A percentile compares a stretch with the other conserved stretches of the same genome.
Conservation (phyloP, 352 stramenopile species). For the Phytophthora meadii region DNA sequence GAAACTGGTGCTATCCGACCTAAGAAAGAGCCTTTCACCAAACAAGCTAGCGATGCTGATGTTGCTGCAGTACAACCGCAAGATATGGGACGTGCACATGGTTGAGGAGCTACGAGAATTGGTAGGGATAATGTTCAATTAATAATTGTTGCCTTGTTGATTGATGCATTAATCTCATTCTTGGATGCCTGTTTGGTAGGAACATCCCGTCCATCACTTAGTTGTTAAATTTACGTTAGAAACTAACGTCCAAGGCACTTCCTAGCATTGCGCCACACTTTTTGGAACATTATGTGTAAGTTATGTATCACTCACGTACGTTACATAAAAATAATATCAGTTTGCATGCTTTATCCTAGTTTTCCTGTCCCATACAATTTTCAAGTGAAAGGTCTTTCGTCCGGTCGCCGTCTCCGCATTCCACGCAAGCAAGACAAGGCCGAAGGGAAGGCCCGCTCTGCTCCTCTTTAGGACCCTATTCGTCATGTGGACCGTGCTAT, state of each 20-base stretch:
- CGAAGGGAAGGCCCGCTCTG: conserved; percentile 13
- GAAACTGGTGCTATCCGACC: neutral
- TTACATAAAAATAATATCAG: neutral
- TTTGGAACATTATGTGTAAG: too few relatives aligned
- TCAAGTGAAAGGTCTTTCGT: neutral
- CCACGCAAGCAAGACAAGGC: conserved; percentile 22
- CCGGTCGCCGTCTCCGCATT: conserved; percentile 23
- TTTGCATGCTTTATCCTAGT: conserved; percentile 1
- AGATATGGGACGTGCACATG: too few relatives aligned
- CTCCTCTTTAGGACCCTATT: neutral
- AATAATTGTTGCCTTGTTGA: too few relatives aligned
- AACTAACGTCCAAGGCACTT: too few relatives aligned
- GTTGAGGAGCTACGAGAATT: too few relatives aligned
- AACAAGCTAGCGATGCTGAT: neutral
- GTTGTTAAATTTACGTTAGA: too few relatives aligned
- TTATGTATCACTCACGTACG: neutral
- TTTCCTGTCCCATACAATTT: conserved; percentile 3
- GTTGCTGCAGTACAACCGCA: too few relatives aligned
- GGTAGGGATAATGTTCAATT: too few relatives aligned
- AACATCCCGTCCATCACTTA: conserved; percentile 66
- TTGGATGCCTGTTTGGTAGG: neutral
- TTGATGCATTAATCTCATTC: too few relatives aligned
- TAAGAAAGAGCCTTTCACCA: neutral
- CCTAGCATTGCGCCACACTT: too few relatives aligned
- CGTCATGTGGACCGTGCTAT: conserved; percentile 66